These are phyloP conservation scores for Sporothrix pallida DNA, from an alignment of 2,329 filamentous ascomycete species.

Conservation along the genomic window DNA sequence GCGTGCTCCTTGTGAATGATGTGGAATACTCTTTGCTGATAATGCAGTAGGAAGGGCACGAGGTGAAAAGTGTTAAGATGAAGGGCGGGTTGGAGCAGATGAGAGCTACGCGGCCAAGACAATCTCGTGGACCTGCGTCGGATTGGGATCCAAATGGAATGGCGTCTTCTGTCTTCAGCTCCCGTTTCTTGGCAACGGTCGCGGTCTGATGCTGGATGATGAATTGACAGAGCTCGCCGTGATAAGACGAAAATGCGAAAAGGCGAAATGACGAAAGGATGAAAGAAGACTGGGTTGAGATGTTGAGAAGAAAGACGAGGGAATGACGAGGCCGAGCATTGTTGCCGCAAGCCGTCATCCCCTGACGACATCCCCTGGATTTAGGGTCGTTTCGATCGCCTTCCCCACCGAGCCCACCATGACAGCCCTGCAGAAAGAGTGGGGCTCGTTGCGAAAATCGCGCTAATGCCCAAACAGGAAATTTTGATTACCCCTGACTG, in stretches of 20 bases:
- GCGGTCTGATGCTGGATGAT: no score
- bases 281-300: no score
- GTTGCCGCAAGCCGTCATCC: neutral
- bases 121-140: no score
- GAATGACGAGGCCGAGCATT: neutral
- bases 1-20: neutral
- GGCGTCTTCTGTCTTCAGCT: no score
- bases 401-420: neutral
- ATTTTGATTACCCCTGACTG: slow-evolving; percentile 33
- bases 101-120: no score
- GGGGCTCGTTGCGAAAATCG: neutral
- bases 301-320: neutral
- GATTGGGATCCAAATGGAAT: no score
- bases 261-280: no score
- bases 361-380: neutral
- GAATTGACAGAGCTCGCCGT: no score
- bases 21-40: neutral
- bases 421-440: neutral
- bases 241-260: no score
- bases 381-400: neutral
- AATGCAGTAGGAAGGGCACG: no score
- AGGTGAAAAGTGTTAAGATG: neutral
- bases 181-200: no score
- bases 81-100: neutral
- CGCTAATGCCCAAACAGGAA: slow-evolving; percentile 22